Evolutionary conservation across 2,329 filamentous ascomycete species (phyloP).

Genomic region (Trichophaea hybrida): DNA sequence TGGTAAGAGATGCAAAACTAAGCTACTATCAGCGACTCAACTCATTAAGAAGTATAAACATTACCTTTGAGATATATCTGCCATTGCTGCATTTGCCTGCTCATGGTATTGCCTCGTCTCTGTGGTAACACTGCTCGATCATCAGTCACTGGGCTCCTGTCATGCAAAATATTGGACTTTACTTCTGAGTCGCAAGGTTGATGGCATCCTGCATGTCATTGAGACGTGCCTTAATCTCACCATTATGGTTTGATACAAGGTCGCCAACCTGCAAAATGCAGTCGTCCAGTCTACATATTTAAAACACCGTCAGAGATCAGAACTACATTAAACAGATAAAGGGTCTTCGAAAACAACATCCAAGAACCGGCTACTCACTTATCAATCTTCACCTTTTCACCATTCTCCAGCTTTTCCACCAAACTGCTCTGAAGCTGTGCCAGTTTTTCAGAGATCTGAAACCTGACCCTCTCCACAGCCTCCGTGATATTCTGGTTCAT

Average conservation of each 20-base stretch:
- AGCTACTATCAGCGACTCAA: neutral
- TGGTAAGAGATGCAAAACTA: neutral
- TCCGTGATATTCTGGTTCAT: neutral
- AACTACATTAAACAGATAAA: neutral
- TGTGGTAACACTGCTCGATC: neutral
- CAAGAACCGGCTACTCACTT: neutral
- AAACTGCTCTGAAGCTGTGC: neutral
- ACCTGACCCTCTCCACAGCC: neutral
- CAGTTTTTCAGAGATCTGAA: neutral
- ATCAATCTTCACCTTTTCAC: neutral
- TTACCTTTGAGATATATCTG: neutral
- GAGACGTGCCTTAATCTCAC: no score
- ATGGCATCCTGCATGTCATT: neutral
- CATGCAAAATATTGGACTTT: neutral
- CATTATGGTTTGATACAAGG: no score
- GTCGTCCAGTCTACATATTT: no score
- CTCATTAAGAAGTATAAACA: neutral
- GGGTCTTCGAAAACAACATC: neutral
- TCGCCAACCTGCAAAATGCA: no score
- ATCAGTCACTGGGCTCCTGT: neutral
- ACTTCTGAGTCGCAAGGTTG: neutral
- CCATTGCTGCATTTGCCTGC: neutral
- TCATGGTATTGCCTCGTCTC: neutral
- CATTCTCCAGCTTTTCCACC: neutral
- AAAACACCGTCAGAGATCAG: neutral